Evolutionary conservation across 805 yeast genomes (phyloP), one percentile per base, ranked within the genome.

Genomic region (Yamadazyma akitaensis): DNA sequence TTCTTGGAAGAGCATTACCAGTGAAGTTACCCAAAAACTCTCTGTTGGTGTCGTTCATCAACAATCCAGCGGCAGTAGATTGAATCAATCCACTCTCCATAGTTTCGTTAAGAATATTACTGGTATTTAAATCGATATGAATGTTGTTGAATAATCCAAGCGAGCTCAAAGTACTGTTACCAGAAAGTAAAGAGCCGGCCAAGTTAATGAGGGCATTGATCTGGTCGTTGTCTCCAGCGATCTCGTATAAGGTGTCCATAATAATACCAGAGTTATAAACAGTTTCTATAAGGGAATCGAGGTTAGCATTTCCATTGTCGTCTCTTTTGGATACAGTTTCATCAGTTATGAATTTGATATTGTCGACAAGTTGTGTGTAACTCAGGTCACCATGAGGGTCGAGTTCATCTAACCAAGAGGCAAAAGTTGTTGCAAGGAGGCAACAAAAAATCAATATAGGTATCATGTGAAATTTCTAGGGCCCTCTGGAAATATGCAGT

Each of bases 21-120:
- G 60, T 37, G 13, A 54, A 40, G 28, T 54, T 59, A 1, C 71
- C 59, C 14, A 69, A 41, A 2, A 39, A 21, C 26, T 53, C 47
- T 31, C 68, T 54, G 48, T 68, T 65, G 18, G 59, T 51, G 11
- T 64, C 68, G 49, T 69, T 56, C 13, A 62, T 33, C 19, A 71
- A 50, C 37, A 70, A 58, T 9, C 55, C 58, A 17, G 46, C 41
- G 26, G 63, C 50, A 1, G 66, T 59, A 16, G 61, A 48, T 19
- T 50, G 47, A 19, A 72, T 48, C 11, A 72, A 35, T 0, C 72
- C 73, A 12, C 68, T 61, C 2, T 40, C 42, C 35, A 52, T 24
- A 14, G 64, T 62, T 5, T 46, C 34, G 10, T 52, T 37, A 19
- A 64, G 16, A 33, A 69, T 49, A 3, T 56, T 53, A 12, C 64